These are phyloP conservation scores for Ilex asprella DNA, from an alignment of 257 asterid genomes.

Conservation along the genomic window DNA sequence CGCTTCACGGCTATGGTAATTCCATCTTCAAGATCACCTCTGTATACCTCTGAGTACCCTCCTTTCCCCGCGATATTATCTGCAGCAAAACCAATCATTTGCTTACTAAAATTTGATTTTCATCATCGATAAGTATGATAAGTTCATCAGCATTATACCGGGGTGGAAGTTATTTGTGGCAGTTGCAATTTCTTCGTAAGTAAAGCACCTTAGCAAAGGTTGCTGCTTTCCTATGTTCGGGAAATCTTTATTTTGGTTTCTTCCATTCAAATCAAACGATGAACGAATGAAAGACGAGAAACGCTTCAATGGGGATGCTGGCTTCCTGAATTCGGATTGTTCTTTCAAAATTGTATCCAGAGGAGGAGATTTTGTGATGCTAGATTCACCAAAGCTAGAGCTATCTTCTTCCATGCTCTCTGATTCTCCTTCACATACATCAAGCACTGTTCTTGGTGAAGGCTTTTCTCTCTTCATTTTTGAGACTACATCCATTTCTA, in stretches of 20 bases:
- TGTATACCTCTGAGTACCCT: slow-evolving; percentile 78
- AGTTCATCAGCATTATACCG: slow-evolving; percentile 24
- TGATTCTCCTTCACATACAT: slow-evolving; percentile 38
- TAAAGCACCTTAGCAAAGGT: slow-evolving; percentile 46
- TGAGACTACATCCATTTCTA: slow-evolving; percentile 23
- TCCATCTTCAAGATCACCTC: slow-evolving; percentile 44
- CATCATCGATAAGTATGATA: neutral
- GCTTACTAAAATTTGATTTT: neutral
- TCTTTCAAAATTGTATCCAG: slow-evolving; percentile 5
- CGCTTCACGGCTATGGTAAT: slow-evolving; percentile 61
- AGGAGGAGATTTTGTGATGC: slow-evolving; percentile 21
- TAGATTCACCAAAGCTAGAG: slow-evolving; percentile 36
- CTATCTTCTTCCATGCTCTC: slow-evolving; percentile 39
- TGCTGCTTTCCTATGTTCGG: slow-evolving; percentile 23
- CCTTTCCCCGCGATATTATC: slow-evolving; percentile 81
- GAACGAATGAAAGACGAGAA: slow-evolving; percentile 39
- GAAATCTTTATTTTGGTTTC: slow-evolving; percentile 25
- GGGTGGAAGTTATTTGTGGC: slow-evolving; percentile 61
- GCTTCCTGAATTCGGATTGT: slow-evolving; percentile 26
- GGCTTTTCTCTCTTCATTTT: slow-evolving; percentile 20
- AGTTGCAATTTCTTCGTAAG: slow-evolving; percentile 44
- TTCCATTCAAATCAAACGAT: slow-evolving; percentile 20
- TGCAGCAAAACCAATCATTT: slow-evolving; percentile 15
- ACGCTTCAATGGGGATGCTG: slow-evolving; percentile 39
- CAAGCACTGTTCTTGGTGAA: slow-evolving; percentile 64